A percentile compares a stretch with the other conserved stretches of the same genome.
These are phyloP conservation scores for Nemania sp. DNA, from an alignment of 2,329 filamentous ascomycete genomes.

Conservation along the genomic window DNA sequence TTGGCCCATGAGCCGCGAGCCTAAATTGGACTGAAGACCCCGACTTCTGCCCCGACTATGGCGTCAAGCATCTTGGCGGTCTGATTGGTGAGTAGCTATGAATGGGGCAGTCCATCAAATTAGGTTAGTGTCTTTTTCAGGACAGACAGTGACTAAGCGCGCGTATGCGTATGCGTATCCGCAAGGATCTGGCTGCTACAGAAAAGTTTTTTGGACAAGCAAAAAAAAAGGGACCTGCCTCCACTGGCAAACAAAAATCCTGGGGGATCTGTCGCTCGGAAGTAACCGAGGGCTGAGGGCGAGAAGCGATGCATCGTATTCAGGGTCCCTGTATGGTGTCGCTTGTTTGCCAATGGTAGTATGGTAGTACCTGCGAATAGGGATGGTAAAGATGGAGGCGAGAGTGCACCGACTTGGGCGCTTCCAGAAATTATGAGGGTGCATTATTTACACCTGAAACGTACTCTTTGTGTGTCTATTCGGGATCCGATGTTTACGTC, in stretches of 20 bases:
- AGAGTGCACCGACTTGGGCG: constrained; percentile 17
- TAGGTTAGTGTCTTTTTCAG: background rate
- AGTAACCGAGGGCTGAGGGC: constrained; percentile 27
- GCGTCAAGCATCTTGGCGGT: constrained; percentile 9
- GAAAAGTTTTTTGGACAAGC: too few species aligned
- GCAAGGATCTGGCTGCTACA: background rate
- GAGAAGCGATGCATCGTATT: background rate
- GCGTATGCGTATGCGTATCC: constrained; percentile 4
- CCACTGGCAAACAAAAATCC: constrained; percentile 3
- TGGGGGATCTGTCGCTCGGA: constrained; percentile 26
- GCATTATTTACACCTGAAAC: constrained; percentile 33
- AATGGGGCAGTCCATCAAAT: background rate
- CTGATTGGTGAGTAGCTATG: background rate
- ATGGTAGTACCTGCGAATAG: background rate
- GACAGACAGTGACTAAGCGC: constrained; percentile 20
- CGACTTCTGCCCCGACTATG: background rate
- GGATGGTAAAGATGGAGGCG: background rate
- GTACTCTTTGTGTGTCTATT: constrained; percentile 5
- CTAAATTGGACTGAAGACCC: constrained; percentile 13
- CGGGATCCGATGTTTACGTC: constrained; percentile 8
- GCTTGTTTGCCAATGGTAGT: background rate
- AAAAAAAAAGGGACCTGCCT: background rate
- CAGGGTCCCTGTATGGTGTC: background rate
- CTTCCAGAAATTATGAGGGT: constrained; percentile 37
- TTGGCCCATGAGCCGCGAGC: constrained; percentile 26